Evolutionary conservation across 2,329 filamentous ascomycete species (phyloP).

Genomic region (Aspergillus versicolor): DNA sequence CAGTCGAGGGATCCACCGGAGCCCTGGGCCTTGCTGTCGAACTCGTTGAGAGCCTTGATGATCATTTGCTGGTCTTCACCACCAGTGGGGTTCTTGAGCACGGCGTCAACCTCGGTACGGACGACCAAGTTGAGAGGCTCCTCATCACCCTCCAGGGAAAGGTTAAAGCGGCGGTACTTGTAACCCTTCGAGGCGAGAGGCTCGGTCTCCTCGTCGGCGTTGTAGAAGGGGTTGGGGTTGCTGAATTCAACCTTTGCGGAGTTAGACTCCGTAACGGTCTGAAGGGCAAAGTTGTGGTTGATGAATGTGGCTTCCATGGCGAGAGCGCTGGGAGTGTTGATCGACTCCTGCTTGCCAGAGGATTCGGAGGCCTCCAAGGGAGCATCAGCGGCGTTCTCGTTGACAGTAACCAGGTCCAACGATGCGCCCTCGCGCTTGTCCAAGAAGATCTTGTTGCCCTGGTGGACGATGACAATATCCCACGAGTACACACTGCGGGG

Average conservation of each 20-base stretch:
- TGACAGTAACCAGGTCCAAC: slow-evolving; percentile 96
- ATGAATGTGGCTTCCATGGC: slow-evolving; percentile 98
- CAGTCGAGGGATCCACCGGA: slow-evolving; percentile 94
- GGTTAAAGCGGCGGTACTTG: slow-evolving; percentile 96
- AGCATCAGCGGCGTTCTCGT: slow-evolving; percentile 95
- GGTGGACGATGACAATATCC: slow-evolving; percentile 92
- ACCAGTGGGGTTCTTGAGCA: slow-evolving; percentile 89
- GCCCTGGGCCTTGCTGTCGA: slow-evolving; percentile 96
- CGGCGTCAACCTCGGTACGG: slow-evolving; percentile 90
- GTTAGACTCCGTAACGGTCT: slow-evolving; percentile 84
- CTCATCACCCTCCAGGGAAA: slow-evolving; percentile 86
- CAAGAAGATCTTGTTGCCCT: slow-evolving; percentile 95
- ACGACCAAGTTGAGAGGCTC: slow-evolving; percentile 91
- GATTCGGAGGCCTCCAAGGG: slow-evolving; percentile 82
- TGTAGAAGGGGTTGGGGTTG: slow-evolving; percentile 97
- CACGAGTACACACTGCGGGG: slow-evolving; percentile 96
- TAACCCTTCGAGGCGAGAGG: slow-evolving; percentile 94
- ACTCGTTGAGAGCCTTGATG: slow-evolving; percentile 97
- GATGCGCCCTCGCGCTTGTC: slow-evolving; percentile 97
- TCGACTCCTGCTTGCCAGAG: slow-evolving; percentile 73
- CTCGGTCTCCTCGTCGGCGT: slow-evolving; percentile 85
- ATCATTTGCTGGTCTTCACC: slow-evolving; percentile 89
- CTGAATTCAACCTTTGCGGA: slow-evolving; percentile 77
- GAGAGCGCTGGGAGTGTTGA: slow-evolving; percentile 91
- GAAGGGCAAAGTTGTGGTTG: slow-evolving; percentile 99